Evolutionary conservation across 148 eudicot genomes (phyloP).

Genomic region (Silene conica): DNA sequence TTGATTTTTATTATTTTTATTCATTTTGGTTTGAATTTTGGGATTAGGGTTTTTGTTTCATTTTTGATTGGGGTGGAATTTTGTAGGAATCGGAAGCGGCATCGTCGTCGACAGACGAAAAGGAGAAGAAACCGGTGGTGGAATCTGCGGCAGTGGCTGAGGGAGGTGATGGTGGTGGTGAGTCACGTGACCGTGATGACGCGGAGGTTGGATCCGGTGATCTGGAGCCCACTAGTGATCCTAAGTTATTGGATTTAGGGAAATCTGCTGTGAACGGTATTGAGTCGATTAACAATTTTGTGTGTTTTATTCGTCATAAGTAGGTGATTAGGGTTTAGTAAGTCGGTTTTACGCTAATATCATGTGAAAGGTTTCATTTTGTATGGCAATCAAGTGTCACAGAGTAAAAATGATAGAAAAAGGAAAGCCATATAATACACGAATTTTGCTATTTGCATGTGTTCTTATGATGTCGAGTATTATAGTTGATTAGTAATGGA

Average conservation of each 20-base stretch:
- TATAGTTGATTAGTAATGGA: no score
- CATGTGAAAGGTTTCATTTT: not conserved
- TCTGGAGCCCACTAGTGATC: conserved; percentile 28
- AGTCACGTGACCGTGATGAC: not conserved
- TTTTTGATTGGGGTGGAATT: not conserved
- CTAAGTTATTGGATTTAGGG: conserved; percentile 38
- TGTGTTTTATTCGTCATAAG: not conserved
- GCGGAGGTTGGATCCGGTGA: conserved; percentile 47
- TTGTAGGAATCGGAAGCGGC: conserved; percentile 54
- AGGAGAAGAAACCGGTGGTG: conserved; percentile 27
- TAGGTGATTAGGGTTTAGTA: not conserved
- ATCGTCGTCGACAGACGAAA: conserved; percentile 55
- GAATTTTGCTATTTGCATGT: no score
- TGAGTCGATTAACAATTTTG: not conserved
- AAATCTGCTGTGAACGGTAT: conserved; percentile 38
- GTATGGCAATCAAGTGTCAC: no score
- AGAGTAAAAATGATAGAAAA: no score
- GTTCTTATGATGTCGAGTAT: no score
- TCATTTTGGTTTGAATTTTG: not conserved
- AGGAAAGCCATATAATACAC: no score
- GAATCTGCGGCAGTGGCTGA: conserved; percentile 17
- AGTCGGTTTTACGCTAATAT: not conserved
- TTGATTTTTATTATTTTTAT: not conserved
- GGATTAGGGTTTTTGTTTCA: conserved; percentile 9
- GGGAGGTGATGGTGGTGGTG: conserved; percentile 20